Evolutionary conservation across 2,329 filamentous ascomycete genomes (phyloP), one percentile per base, ranked within the genome.

Genomic region (Exophiala spinifera): DNA sequence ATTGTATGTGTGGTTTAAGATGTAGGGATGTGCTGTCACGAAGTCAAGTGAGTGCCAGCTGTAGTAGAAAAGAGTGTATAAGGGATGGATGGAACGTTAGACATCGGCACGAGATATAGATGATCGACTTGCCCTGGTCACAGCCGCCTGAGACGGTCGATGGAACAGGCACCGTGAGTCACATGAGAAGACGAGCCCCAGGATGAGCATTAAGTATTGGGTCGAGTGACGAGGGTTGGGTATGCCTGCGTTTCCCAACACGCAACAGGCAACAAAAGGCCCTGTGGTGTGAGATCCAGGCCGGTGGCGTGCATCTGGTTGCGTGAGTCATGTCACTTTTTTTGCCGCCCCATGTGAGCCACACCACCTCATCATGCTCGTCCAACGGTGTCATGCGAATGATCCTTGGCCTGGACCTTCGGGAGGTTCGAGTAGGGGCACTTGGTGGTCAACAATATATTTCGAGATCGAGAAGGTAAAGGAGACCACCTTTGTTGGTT

Each of bases 1-100:
- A 76, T 76, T 58, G 33, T 13, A 15, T 25, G 39, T 17, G 42
- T 15, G 20, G 15, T 49, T 23, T 14, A 13, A 33, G 37, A 40
- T 25, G 21, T 11, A 15, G 31, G 13, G 20, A 33, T 15, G 34
- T 23, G 57, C 57, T 60, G 57, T 58, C 43, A 44, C 39, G 52
- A 58, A 36, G 20, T 46, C 48, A 58, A 57, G 46, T 47, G 60
- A 59, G 47, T 54, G 58, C 37, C 55, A 56, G 42, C 50, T 46
- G 34, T 21, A 25, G 28, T 39, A 39, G 36, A 15, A 19, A 39
- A 44, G 25, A n/a, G 13, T 40, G 17, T 39, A 28, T 31, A n/a
- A 39, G 25, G 15, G 44, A 46, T 15, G 28, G 42, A 36, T 17
- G 3, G 47, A 51, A 11, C 19, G 25, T 17, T 33, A 40, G 43